Base-by-base conservation (phyloP, 495 filamentous ascomycete genomes). In the Tuber borchii region DNA sequence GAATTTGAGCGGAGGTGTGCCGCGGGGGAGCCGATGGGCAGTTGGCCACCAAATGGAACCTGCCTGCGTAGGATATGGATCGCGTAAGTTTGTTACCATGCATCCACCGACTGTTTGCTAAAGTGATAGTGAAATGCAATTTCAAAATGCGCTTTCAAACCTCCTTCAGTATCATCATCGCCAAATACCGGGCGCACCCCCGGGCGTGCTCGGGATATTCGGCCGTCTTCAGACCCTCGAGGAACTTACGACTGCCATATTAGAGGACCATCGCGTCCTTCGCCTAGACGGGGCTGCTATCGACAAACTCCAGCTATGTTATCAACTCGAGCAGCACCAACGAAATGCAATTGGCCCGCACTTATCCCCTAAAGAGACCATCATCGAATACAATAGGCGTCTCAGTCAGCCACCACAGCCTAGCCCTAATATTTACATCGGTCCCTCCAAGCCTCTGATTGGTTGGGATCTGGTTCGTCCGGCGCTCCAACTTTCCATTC, bases 391-490 rank as follows among this genome's bases (percentile, higher is more conserved):
- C 44, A 76, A 72, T 40, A 51, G 65, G 14, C 77, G 81, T 16
- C 76, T 82, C 20, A 76, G 75, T 7, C 69, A 79, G 26, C 72
- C 71, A 40, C 61, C 70, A 10, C 19, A 76, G n/a, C n/a, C 3
- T 43, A 37, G 31, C n/a, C 44, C 16, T 39, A 37, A 22, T 46
- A 6, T 65, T 34, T 34, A 2, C 56, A 65, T 65, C 0, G 40
- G 37, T n/a, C 46, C 68, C 68, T 12, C 72, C 3, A 31, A 17
- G 14, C 26, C 75, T 16, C 31, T 43, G 46, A 70, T 72, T 26
- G 80, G 77, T 6, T 82, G 81, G 81, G 81, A 82, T 65, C 70
- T 73, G 44, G 81, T 82, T 26, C 77, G 81, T 5, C 81, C 81
- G 0, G 81, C 80, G 10, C 71, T 82, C 9, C 81, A 82, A 39